Percentiles rank a stretch among this genome's conserved stretches.
phyloP scores from a whole-genome alignment of 2,329 filamentous ascomycete species.

The Rutstroemia sydowiana region DNA sequence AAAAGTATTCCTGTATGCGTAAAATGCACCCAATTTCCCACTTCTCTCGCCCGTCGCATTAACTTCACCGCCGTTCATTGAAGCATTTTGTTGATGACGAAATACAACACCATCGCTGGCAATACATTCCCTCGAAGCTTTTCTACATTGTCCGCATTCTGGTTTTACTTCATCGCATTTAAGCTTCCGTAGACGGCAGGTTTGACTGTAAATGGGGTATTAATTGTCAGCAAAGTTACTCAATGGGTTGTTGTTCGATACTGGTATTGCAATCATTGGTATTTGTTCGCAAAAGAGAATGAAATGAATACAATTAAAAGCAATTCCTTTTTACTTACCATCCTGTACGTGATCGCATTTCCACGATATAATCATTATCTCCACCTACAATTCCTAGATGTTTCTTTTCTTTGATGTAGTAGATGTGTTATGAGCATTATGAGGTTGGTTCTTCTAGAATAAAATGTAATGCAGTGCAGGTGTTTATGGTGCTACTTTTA shows the following conservation, averaged over 20 bases:
- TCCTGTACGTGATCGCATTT: constrained; percentile 33
- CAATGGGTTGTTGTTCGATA: background rate
- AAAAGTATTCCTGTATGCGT: constrained; percentile 60
- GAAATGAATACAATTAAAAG: background rate
- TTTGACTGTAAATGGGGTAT: constrained; percentile 33
- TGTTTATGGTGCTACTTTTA: too few relatives aligned
- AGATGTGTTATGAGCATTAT: too few relatives aligned
- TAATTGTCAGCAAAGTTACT: constrained; percentile 8
- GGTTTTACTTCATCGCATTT: constrained; percentile 59
- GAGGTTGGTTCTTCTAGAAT: too few relatives aligned
- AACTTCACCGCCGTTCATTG: constrained; percentile 49
- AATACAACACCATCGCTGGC: constrained; percentile 58
- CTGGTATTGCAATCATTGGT: too few relatives aligned
- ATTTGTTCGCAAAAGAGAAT: too few relatives aligned
- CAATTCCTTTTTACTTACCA: constrained; percentile 26
- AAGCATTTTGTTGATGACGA: constrained; percentile 62
- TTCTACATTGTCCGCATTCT: constrained; percentile 49
- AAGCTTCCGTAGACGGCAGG: constrained; percentile 53
- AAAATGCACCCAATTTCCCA: constrained; percentile 48
- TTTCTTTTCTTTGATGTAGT: background rate
- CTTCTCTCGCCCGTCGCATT: constrained; percentile 28
- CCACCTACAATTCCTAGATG: background rate
- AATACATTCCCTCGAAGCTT: constrained; percentile 52
- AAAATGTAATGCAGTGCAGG: too few relatives aligned
- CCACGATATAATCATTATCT: constrained; percentile 11